Evolutionary conservation across 257 asterid genomes (phyloP), one percentile per base, ranked within the genome.

Genomic region (Penstemon barbatus): DNA sequence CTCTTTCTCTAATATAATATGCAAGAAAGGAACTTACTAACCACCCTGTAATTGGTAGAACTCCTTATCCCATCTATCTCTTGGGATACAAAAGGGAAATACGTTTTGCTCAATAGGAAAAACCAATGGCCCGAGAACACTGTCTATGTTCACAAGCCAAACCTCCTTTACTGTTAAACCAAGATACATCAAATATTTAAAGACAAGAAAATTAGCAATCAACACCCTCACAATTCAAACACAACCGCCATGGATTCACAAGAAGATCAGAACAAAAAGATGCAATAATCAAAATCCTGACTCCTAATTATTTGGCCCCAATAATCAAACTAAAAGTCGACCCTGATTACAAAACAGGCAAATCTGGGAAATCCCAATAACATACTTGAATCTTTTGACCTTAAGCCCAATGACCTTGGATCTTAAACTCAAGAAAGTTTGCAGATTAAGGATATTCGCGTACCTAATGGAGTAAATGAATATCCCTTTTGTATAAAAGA

Each of bases 1-100:
- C 57, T 37, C 59, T 18, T 11, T 57, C 44, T 51, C 33, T 56
- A 7, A 71, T 44, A 37, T 44, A 25, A 25, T 25, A 66, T 11
- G 43, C 57, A 56, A 66, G 38, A 61, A 19, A 39, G 38, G 49
- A 61, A 50, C 33, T n/a, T 55, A 61, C 74, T 86, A 89, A 66
- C 92, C 97, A 43, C 92, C 94, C 72, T 84, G 95, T 69, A 93
- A 75, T 82, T 83, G 77, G 66, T 80, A 93, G 68, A 90, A 87
- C 76, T 83, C 96, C 86, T 85, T 93, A 80, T 88, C 95, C 96
- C 97, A 89, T 83, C 86, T 85, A 75, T 87, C 92, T 78, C 84
- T 82, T 45, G 86, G 78, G 69, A 81, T 73, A 71, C 81, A 84
- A 67, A 86, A 82, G 43, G 73, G 57, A 51, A 90, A 76, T 50